These are phyloP conservation scores for Plasmodium knowlesi DNA, from an alignment of 169 alveolate genomes.

Conservation along the genomic window DNA sequence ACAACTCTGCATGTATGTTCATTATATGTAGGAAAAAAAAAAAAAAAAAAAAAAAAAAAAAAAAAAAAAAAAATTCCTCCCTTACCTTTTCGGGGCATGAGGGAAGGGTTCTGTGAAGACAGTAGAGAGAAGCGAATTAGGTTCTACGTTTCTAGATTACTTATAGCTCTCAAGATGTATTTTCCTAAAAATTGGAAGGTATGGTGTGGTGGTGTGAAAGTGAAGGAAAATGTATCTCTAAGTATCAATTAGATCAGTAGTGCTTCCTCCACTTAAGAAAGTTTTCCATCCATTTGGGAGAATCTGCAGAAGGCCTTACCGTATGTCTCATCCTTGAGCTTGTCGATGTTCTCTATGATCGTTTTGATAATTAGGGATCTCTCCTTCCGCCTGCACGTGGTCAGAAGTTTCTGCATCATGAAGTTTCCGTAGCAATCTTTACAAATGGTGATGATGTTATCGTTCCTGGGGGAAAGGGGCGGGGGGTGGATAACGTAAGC, in stretches of 20 bases:
- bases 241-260: not conserved
- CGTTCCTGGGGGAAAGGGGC: slow-evolving; percentile 8
- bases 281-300: too few relatives aligned
- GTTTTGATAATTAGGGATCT: slow-evolving; percentile 31
- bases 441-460: slow-evolving; percentile 57
- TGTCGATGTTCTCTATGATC: slow-evolving; percentile 32
- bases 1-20: not conserved
- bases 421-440: slow-evolving; percentile 73
- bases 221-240: not conserved
- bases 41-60: not conserved
- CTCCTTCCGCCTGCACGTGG: slow-evolving; percentile 45
- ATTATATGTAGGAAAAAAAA: not conserved
- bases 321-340: slow-evolving; percentile 53
- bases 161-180: slow-evolving; percentile 67
- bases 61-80: not conserved
- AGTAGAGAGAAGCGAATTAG: not conserved
- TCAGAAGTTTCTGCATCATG: slow-evolving; percentile 64
- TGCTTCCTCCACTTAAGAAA: not conserved
- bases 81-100: not conserved
- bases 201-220: not conserved
- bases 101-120: too few relatives aligned
- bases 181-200: slow-evolving; percentile 11
- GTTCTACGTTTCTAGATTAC: slow-evolving; percentile 35
- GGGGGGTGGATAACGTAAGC: not conserved
- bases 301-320: not conserved